Evolutionary conservation across 2,329 filamentous ascomycete genomes (phyloP).

Genomic region (Hymenoscyphus occultus): DNA sequence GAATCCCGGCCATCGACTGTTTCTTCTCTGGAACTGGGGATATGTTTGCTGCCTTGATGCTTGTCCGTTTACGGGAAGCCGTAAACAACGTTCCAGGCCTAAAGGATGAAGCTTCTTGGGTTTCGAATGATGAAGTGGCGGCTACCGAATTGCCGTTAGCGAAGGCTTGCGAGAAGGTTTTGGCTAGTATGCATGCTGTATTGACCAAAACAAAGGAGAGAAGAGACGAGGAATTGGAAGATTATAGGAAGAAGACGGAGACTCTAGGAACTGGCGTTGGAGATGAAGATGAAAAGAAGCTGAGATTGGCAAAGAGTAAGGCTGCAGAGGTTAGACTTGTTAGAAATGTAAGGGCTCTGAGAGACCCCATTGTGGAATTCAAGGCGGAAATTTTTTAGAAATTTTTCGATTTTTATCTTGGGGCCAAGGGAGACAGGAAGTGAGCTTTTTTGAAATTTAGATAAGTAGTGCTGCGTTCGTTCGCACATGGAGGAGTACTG

Average conservation of each 20-base stretch:
- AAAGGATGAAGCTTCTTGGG: conserved; percentile 62
- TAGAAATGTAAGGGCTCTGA: conserved; percentile 66
- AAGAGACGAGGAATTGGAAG: conserved; percentile 63
- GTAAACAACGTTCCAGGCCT: conserved; percentile 52
- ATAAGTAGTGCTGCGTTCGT: neutral
- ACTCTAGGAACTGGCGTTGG: conserved; percentile 28
- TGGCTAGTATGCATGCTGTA: conserved; percentile 90
- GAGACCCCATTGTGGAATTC: conserved; percentile 63
- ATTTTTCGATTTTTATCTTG: neutral
- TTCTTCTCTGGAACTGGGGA: conserved; percentile 97
- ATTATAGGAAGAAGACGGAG: conserved; percentile 44
- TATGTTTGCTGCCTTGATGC: conserved; percentile 93
- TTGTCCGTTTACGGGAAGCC: conserved; percentile 84
- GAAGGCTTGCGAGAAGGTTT: conserved; percentile 76
- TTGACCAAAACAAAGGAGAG: conserved; percentile 64
- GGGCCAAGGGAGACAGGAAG: neutral
- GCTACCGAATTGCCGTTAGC: conserved; percentile 77
- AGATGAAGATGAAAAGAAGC: conserved; percentile 42
- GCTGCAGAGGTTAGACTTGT: conserved; percentile 87
- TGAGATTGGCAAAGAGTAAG: conserved; percentile 70
- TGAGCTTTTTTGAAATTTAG: neutral
- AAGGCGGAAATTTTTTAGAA: conserved; percentile 48
- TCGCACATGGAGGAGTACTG: neutral
- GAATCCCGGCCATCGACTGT: conserved; percentile 82
- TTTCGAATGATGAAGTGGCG: conserved; percentile 68